Conservation (phyloP, 768 basidiomycete species). For the Sarcodon sp. region DNA sequence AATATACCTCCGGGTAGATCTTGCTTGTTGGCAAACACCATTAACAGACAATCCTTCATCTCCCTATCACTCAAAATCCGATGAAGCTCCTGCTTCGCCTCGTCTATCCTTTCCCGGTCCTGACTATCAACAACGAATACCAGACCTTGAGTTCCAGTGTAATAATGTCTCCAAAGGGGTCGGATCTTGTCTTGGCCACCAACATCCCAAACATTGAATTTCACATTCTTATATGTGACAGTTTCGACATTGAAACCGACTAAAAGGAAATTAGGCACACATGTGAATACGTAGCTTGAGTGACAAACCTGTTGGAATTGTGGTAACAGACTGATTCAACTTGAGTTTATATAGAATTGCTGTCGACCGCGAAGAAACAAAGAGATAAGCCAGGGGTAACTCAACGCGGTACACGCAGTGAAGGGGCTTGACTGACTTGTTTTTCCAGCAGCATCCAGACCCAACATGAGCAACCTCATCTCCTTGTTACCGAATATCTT, state of each 20-base stretch:
- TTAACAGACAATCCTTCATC: conserved; percentile 93
- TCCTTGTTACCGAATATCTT: conserved; percentile 98
- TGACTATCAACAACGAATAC: conserved; percentile 98
- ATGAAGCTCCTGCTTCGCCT: conserved; percentile 92
- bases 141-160: conserved; percentile 96
- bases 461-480: conserved; percentile 96
- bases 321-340: conserved; percentile 96
- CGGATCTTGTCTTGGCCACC: conserved; percentile 99
- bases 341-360: conserved; percentile 99
- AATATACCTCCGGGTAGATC: conserved; percentile 88
- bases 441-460: conserved; percentile 96
- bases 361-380: conserved; percentile 18
- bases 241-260: conserved; percentile 99
- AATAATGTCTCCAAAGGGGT: conserved; percentile 97
- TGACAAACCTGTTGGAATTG: conserved; percentile 82
- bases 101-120: conserved; percentile 90
- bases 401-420: background rate
- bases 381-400: conserved; percentile 4
- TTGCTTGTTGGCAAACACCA: conserved; percentile 99
- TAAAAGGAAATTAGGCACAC: conserved; percentile 15
- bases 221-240: conserved; percentile 97
- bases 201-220: conserved; percentile 93
- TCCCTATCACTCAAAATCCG: conserved; percentile 93
- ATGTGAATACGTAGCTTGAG: background rate
- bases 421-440: conserved; percentile 56